phyloP scores from a whole-genome alignment of 208 protist genomes.

The Blastocrithidia nonstop region DNA sequence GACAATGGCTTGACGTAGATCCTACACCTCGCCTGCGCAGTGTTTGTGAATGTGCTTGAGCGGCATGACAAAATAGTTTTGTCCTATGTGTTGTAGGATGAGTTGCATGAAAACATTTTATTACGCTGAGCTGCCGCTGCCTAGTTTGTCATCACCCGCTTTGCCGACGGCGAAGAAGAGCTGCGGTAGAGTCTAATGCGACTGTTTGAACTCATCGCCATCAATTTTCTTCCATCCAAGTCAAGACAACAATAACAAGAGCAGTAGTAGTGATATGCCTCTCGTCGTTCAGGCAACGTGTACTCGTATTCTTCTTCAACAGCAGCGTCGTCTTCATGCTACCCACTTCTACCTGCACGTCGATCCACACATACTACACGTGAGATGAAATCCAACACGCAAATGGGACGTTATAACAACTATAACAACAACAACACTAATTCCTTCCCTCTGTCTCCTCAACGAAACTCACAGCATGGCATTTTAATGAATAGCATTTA shows the following conservation, averaged over 20 bases:
- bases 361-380: too few species aligned
- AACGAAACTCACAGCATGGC: too few species aligned
- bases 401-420: too few species aligned
- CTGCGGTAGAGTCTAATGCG: constrained; percentile 58
- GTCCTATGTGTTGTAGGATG: constrained; percentile 20
- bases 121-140: constrained; percentile 28
- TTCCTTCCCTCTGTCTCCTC: too few species aligned
- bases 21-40: constrained; percentile 31
- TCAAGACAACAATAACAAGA: too few species aligned
- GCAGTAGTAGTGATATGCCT: neutral
- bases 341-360: too few species aligned
- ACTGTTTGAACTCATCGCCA: constrained; percentile 52
- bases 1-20: constrained; percentile 15
- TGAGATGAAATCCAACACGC: too few species aligned
- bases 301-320: too few species aligned
- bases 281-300: too few species aligned
- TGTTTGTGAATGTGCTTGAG: constrained; percentile 68
- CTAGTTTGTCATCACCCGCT: constrained; percentile 18
- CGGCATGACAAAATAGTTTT: constrained; percentile 31
- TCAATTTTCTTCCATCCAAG: constrained; percentile 28
- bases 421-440: too few species aligned
- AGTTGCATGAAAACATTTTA: constrained; percentile 13
- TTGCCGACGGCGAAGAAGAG: constrained; percentile 51
- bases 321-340: too few species aligned
- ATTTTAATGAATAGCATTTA: too few species aligned